Percentiles rank a stretch among this genome's conserved stretches.
phyloP scores from a whole-genome alignment of 2,329 filamentous ascomycete genomes.

The Pleoardoris graminearum region DNA sequence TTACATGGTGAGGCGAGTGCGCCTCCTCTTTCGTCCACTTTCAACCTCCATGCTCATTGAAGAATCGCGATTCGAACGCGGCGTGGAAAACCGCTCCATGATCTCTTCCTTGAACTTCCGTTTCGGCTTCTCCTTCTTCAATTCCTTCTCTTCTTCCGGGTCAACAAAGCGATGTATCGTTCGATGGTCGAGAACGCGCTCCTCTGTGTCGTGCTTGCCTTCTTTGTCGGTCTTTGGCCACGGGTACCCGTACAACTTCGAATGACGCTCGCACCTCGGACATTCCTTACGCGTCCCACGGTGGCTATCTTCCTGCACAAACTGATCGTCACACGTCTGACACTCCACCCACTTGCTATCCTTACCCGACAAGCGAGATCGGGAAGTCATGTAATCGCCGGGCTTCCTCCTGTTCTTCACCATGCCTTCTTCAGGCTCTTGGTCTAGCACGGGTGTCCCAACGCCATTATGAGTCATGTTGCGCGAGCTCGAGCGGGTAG shows the following conservation, averaged over 20 bases:
- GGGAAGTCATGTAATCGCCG: conserved; percentile 74
- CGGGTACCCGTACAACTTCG: conserved; percentile 88
- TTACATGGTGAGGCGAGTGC: conserved; percentile 38
- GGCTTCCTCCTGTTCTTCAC: conserved; percentile 42
- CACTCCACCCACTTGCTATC: conserved; percentile 86
- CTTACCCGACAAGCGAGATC: conserved; percentile 73
- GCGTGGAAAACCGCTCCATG: conserved; percentile 32
- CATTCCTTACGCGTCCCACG: conserved; percentile 77
- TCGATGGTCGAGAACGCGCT: conserved; percentile 79
- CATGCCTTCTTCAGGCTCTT: conserved; percentile 25
- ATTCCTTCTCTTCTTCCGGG: conserved; percentile 62
- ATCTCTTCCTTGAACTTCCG: conserved; percentile 29
- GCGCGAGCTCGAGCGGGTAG: conserved; percentile 43
- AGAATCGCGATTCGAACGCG: conserved; percentile 26
- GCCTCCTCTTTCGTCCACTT: conserved; percentile 27
- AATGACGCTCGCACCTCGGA: conserved; percentile 91
- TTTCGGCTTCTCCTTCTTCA: conserved; percentile 37
- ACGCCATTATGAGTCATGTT: conserved; percentile 29
- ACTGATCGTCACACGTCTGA: conserved; percentile 77
- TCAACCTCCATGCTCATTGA: conserved; percentile 27
- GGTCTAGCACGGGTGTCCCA: conserved; percentile 34
- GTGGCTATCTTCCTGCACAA: conserved; percentile 88
- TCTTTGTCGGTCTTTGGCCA: conserved; percentile 95
- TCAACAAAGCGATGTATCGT: conserved; percentile 82
- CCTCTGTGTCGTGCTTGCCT: conserved; percentile 70